Evolutionary conservation across 345 rosid genomes (phyloP), one percentile per base, ranked within the genome.

Genomic region (Acer yangbiense): DNA sequence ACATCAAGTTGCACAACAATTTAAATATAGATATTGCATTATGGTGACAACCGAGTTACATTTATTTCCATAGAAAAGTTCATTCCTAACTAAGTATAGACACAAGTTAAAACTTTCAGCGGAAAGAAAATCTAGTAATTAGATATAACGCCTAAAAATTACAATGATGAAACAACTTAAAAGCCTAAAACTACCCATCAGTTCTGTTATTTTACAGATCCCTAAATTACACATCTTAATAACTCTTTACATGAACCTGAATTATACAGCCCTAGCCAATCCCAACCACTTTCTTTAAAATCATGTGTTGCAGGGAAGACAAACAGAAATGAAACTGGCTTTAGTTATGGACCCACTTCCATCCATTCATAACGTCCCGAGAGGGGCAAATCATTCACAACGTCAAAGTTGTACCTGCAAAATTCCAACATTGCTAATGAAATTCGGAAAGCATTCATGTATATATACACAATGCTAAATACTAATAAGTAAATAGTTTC

Each of bases 361-460:
- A 81, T 89, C 98, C 98, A 93, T 39, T 90, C 93, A 39, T 86
- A 93, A 23, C 90, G 91, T 35, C 98, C 98, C 0, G 92, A 87
- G n/a, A 93, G 88, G 21, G 98, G 98, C 70, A 77, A 21, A 35
- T 89, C 98, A 55, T 84, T 91, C 74, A 79, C 83, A 10, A 89
- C 62, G 80, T 95, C 98, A 79, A 90, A 95, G 93, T 95, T 91
- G 80, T 91, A 93, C 88, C 97, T 93, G 89, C 81, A 84, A 78
- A 50, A 57, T 27, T 58, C 65, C 65, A n/a, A 29, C n/a, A 64
- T 29, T 29, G 35, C 35, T 29, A 29, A 29, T 29, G 35, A 29
- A 23, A 23, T 23, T 23, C 25, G 1, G 25, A 23, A 23, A 23
- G 25, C 25, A 23, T 23, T 23, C 25, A 29, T 29, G 35, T 29